A percentile compares a stretch with the other conserved stretches of the same genome.
Conservation (phyloP, 495 filamentous ascomycete species). For the Talaromyces thailandensis region DNA sequence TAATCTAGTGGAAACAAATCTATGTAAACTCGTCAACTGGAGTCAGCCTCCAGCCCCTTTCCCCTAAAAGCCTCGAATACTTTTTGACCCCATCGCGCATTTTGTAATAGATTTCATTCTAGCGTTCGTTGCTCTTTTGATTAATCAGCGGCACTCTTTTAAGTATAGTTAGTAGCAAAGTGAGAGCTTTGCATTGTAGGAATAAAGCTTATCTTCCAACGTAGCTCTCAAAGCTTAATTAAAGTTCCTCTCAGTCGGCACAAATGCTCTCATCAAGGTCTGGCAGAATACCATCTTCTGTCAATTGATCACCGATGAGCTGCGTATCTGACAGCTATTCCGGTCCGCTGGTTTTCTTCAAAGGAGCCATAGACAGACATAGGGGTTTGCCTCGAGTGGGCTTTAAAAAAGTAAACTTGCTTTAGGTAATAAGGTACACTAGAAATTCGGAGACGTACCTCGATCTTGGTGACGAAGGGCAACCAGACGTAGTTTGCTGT, state of each 20-base stretch:
- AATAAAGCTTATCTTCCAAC: constrained; percentile 54
- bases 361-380: constrained; percentile 27
- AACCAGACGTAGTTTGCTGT: constrained; percentile 45
- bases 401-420: constrained; percentile 29
- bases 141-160: neutral
- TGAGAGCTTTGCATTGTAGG: constrained; percentile 44
- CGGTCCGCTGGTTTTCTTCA: constrained; percentile 8
- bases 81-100: constrained; percentile 41
- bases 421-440: constrained; percentile 36
- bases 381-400: constrained; percentile 53
- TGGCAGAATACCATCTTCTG: constrained; percentile 26
- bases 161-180: too few species aligned
- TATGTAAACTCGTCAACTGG: constrained; percentile 45
- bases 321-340: constrained; percentile 35
- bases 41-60: constrained; percentile 45
- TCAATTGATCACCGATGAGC: constrained; percentile 40
- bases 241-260: constrained; percentile 23
- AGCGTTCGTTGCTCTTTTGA: constrained; percentile 27
- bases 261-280: constrained; percentile 38
- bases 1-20: constrained; percentile 42
- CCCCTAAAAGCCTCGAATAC: constrained; percentile 53
- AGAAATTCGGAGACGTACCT: constrained; percentile 50
- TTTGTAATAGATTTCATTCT: constrained; percentile 51
- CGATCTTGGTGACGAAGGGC: constrained; percentile 57
- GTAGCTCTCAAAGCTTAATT: constrained; percentile 46